Base-by-base conservation (phyloP, 352 stramenopile species). In the Globisporangium abappressorium region DNA sequence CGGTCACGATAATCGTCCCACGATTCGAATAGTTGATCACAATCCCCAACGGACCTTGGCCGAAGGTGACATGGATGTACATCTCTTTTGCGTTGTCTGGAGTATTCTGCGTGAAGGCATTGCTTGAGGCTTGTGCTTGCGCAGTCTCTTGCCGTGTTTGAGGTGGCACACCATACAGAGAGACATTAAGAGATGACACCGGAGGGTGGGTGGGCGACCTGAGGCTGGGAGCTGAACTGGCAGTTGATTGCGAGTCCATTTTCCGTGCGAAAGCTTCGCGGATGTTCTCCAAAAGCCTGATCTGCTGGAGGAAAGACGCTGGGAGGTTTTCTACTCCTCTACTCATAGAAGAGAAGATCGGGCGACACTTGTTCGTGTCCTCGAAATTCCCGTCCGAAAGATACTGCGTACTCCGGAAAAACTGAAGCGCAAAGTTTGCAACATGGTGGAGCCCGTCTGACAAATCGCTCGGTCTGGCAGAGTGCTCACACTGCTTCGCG, bases 1-100 rank as follows among this genome's bases (percentile, higher is more conserved):
- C 87, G 9, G 86, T 93, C 55, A 95, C 86, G 15, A 91, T 68
- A 49, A 95, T 87, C 15, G 80, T 90, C 14, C 84, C 84, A 33
- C 72, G 81, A 26, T 80, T 72, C 11, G 87, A 91, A 57, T 93
- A 90, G 53, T 95, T 93, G 57, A 95, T 94, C 63, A 95, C 88
- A 38, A 94, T 87, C 1, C 86, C 86, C 26, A 95, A 71, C 2
- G 85, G 88, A 14, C 88, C 88, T 36, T 77, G 67, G 0, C 73
- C 77, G 72, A 95, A 95, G 26, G 87, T 71, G 61, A 94, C 87
- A 28, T 91, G 70, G 2, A 88, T 67, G 11, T 89, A 75, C 28
- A 75, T 75, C n/a, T 78, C 70, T n/a, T 57, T 75, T 4, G 20
- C 18, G 68, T 65, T 60, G 12, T 65, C 62, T 54, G 33, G 43